Evolutionary conservation across 2,329 filamentous ascomycete species (phyloP).

Genomic region (Exophiala mesophila): DNA sequence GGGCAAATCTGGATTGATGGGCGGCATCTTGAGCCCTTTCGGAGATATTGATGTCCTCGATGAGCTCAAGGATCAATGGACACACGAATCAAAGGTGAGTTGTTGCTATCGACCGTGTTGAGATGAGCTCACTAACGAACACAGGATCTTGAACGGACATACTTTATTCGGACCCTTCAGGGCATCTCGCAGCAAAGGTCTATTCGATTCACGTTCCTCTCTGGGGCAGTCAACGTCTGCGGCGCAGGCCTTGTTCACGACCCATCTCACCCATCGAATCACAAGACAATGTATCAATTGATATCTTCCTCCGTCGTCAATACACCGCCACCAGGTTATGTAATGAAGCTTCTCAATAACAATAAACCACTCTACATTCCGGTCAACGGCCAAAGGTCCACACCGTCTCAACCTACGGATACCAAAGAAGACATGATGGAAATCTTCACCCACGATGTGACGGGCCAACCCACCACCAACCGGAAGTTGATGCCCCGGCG

Average conservation of each 20-base stretch:
- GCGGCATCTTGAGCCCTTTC: conserved; percentile 89
- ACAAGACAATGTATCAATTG: conserved; percentile 99
- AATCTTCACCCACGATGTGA: conserved; percentile 92
- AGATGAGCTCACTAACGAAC: not conserved
- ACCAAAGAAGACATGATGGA: conserved; percentile 99
- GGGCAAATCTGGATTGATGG: conserved; percentile 93
- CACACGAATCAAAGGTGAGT: conserved; percentile 80
- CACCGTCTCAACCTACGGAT: conserved; percentile 66
- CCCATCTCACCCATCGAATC: conserved; percentile 80
- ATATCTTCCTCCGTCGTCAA: conserved; percentile 92
- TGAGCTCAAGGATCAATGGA: conserved; percentile 95
- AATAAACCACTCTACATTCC: conserved; percentile 90
- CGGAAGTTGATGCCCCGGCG: conserved; percentile 89
- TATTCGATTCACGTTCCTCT: conserved; percentile 93
- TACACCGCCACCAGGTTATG: conserved; percentile 74
- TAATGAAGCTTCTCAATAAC: conserved; percentile 81
- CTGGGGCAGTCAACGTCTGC: conserved; percentile 80
- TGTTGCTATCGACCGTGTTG: not conserved
- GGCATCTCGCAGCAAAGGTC: conserved; percentile 93
- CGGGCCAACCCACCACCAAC: conserved; percentile 73
- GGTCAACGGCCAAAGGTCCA: conserved; percentile 69
- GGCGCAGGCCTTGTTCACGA: conserved; percentile 94
- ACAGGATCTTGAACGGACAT: conserved; percentile 87
- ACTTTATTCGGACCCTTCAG: conserved; percentile 91
- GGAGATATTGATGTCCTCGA: conserved; percentile 93